Evolutionary conservation across 1,284 basidiomycete species (phyloP), one percentile per base, ranked within the genome.

Genomic region (Trichosporon coremiiforme): DNA sequence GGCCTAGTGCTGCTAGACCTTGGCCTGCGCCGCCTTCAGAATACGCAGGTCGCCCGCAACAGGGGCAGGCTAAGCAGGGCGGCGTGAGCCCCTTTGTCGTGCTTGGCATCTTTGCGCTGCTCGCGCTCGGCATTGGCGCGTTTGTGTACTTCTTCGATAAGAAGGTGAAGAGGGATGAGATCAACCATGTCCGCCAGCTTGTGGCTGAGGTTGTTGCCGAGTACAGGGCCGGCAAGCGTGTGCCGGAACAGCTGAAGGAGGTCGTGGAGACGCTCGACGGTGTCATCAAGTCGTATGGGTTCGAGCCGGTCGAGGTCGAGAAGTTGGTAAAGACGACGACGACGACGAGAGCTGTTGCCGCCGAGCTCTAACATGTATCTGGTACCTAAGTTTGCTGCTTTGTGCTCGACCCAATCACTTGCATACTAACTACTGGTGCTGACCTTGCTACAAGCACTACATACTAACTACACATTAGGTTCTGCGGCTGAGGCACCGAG

Each of bases 201-300:
- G 50, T 53, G 3, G 4, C 50, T 20, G 22, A 20, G 8, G 50
- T 53, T 22, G 50, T 25, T 4, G 9, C 6, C 8, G 20, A 53
- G 50, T 53, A 53, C 9, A 53, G 17, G 50, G 17, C 5, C 20
- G 50, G 50, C n/a, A 25, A 53, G 3, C n/a, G 22, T 6, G 50
- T 53, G 50, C 50, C 50, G 20, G 50, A 53, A 17, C 50, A 53
- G 20, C 50, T 53, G 50, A 53, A 53, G 50, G 50, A 53, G 50
- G 50, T 53, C 20, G 50, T 17, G 20, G 50, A 53, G 3, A 13
- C 20, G 20, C 15, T 53, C 8, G 50, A 53, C 7, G 20, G 20
- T 4, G 50, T 53, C 2, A 25, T 53, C n/a, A 22, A 12, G 10
- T 2, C 7, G 20, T 25, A 53, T 9, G 50, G 50, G 4, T 22